Base-by-base conservation (phyloP, 805 yeast genomes). In the Candida ovalis region DNA sequence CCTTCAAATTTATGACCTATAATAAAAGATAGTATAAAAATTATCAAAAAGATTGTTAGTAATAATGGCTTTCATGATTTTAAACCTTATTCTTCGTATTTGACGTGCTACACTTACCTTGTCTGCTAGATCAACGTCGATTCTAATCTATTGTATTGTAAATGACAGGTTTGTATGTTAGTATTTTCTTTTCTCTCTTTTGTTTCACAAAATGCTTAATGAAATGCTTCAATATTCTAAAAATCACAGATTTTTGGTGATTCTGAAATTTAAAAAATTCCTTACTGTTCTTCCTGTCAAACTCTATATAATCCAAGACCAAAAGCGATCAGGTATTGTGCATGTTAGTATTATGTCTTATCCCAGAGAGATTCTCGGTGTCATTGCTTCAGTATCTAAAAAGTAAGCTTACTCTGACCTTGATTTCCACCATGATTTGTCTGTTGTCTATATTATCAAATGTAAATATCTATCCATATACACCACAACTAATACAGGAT, bases 261-360 rank as follows among this genome's bases (percentile, higher is more conserved):
- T n/a, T n/a, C n/a, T n/a, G n/a, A n/a, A 25, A n/a, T 21, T 39
- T 25, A 12, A 18, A 33, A 28, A 13, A 19, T 19, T 22, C 65
- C 79, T 37, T 62, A 77, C 82, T 68, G 84, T 88, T 71, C 89
- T 82, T 5, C 95, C 95, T 4, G 92, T 86, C 49, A 86, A 73
- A 25, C 91, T 86, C 82, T 75, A 42, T 15, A 36, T 23, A 47
- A 9, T 41, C 40, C 23, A 10, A 32, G 19, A 22, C 1, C 17
- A 22, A 7, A 33, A 42, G 24, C 38, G 44, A 25, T 30, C n/a
- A 28, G 21, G 9, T 19, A 21, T 13, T 18, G 12, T 12, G 2
- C 8, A 8, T 13, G 13, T 4, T 18, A 18, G 44, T 30, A 18
- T n/a, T n/a, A n/a, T n/a, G n/a, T n/a, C n/a, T n/a, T n/a, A n/a